These are phyloP conservation scores for Omphalea diandra DNA, from an alignment of 441 rosid genomes.

Conservation along the genomic window DNA sequence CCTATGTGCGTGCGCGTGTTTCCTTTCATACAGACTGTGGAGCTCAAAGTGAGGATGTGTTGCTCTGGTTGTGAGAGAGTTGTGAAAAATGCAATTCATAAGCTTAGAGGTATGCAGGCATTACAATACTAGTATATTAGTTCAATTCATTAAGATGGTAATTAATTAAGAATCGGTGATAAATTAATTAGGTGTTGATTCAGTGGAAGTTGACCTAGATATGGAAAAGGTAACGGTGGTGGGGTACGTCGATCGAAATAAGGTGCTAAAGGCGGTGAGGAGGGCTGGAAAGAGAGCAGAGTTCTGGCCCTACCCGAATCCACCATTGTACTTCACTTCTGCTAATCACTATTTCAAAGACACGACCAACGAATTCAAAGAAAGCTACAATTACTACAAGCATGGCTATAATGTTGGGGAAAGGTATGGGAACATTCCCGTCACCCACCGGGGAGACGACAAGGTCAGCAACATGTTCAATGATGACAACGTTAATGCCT, in stretches of 20 bases:
- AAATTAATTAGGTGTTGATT: conserved; percentile 53
- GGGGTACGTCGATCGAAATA: conserved; percentile 89
- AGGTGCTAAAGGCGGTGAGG: conserved; percentile 78
- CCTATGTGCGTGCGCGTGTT: too few species aligned
- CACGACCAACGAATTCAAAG: conserved; percentile 76
- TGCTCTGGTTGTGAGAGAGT: conserved; percentile 93
- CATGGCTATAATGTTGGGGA: conserved; percentile 84
- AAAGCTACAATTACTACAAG: conserved; percentile 80
- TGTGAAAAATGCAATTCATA: conserved; percentile 77
- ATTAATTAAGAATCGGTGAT: not conserved
- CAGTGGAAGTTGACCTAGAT: conserved; percentile 75
- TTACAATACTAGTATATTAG: not conserved
- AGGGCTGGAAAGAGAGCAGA: conserved; percentile 91
- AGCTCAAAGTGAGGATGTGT: conserved; percentile 95
- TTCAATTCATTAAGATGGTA: too few species aligned
- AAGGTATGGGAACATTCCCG: conserved; percentile 67
- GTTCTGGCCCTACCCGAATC: conserved; percentile 88
- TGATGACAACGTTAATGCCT: conserved; percentile 89
- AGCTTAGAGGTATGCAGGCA: conserved; percentile 63
- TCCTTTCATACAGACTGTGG: conserved; percentile 63
- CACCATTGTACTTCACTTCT: conserved; percentile 86
- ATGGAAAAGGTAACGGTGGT: conserved; percentile 80
- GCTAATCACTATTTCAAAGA: conserved; percentile 68
- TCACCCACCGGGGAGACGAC: conserved; percentile 80
- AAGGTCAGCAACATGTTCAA: conserved; percentile 91